phyloP scores from a whole-genome alignment of 108 stramenopile genomes.

The Stephanodiscus minutulus region DNA sequence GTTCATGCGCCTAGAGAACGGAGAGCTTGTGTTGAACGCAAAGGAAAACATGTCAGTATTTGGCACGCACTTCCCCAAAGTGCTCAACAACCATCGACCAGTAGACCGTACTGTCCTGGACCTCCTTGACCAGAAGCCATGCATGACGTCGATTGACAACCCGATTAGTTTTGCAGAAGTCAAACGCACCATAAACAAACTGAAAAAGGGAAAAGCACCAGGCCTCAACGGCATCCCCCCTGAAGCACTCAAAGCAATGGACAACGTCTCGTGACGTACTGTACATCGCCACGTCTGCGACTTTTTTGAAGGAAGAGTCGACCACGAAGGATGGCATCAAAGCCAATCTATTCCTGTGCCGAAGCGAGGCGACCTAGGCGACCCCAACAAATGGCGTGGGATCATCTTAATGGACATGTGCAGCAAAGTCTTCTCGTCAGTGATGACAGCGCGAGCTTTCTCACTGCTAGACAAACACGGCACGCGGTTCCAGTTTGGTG shows the following conservation, averaged over 20 bases:
- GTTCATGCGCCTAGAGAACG: not conserved
- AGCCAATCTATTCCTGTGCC: not conserved
- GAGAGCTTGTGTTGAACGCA: not conserved
- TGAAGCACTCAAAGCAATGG: conserved; percentile 15
- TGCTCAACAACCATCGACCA: not conserved
- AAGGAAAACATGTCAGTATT: not conserved
- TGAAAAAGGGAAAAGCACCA: conserved; percentile 15
- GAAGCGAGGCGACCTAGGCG: not conserved
- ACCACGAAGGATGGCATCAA: conserved; percentile 8
- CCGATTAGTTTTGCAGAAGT: not conserved
- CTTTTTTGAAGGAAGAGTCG: conserved; percentile 5
- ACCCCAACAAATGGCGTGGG: conserved; percentile 13
- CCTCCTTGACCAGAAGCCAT: not conserved
- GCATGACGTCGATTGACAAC: not conserved
- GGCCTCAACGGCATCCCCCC: conserved; percentile 16
- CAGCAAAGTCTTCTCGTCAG: conserved; percentile 11
- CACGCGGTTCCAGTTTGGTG: conserved; percentile 16
- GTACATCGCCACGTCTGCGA: not conserved
- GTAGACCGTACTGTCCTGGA: not conserved
- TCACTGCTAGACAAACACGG: conserved; percentile 10
- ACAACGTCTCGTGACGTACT: not conserved
- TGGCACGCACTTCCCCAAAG: not conserved
- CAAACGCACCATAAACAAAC: not conserved
- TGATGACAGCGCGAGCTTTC: not conserved
- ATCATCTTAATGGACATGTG: conserved; percentile 16